Base-by-base conservation (phyloP, 495 filamentous ascomycete species). In the Daldinia concentrica region DNA sequence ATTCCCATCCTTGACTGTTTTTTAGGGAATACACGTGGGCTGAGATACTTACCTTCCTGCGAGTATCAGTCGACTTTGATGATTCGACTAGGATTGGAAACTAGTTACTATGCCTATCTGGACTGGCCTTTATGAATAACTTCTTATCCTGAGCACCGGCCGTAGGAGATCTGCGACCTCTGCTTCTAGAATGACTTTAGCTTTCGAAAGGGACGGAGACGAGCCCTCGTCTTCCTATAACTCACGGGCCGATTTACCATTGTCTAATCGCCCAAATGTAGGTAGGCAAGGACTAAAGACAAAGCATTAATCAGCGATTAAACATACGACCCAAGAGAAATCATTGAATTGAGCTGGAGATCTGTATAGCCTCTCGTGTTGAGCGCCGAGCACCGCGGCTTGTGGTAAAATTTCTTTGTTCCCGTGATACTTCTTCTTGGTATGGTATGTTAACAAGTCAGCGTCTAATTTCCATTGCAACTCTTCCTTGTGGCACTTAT, bases 81-180 rank as follows among this genome's bases (percentile, higher is more conserved):
- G 66, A 62, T 19, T 34, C 52, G 66, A 73, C 50, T n/a, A 50
- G 34, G 30, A 4, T 68, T 65, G 11, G 26, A 15, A 45, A 17
- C 59, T 3, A 27, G 19, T 6, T 30, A 26, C 6, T 11, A 59
- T 34, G 22, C 52, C 43, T 61, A 17, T 54, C 32, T 11, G 36
- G 58, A 66, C 63, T 66, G 58, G 19, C 61, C 50, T 48, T 69
- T 73, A 73, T 73, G 62, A 69, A 69, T 56, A 48, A n/a, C n/a
- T 65, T 56, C 66, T 58, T 63, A 27, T 30, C 41, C 62, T 55
- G 54, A 66, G n/a, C 58, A 58, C 29, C 62, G 66, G 66, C 29
- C n/a, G 11, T 66, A 73, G 71, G 71, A 73, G 66, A 73, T 69
- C 51, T 29, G 70, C 70, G 70, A 48, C 26, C 26, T 41, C 48